phyloP scores from a whole-genome alignment of 73 alveolate genomes.

The Breviolum minutum region DNA sequence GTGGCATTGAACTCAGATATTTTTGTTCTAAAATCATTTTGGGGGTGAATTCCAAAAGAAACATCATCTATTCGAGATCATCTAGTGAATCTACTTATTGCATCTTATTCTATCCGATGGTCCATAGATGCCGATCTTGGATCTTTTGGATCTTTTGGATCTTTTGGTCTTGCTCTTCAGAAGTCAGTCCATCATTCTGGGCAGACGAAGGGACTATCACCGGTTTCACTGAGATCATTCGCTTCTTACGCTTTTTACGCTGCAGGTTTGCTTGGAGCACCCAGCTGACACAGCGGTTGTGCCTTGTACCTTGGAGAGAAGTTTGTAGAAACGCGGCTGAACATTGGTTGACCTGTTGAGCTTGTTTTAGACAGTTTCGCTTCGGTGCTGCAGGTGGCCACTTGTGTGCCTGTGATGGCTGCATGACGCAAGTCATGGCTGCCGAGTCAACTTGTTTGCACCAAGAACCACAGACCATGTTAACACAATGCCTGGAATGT shows the following conservation, averaged over 20 bases:
- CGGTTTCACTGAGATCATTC: too few relatives aligned
- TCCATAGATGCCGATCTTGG: not conserved
- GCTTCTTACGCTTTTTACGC: too few relatives aligned
- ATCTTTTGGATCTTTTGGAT: too few relatives aligned
- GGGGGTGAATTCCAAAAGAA: not conserved
- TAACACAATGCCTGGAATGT: not conserved
- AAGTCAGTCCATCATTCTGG: not conserved
- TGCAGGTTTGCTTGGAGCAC: slow-evolving; percentile 80
- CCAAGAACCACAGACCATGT: not conserved
- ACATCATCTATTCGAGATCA: too few relatives aligned
- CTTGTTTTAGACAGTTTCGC: not conserved
- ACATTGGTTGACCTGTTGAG: too few relatives aligned
- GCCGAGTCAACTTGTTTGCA: not conserved
- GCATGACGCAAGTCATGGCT: slow-evolving; percentile 19
- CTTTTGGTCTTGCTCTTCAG: not conserved
- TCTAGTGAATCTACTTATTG: too few relatives aligned
- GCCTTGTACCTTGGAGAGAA: slow-evolving; percentile 23
- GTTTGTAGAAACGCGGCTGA: too few relatives aligned
- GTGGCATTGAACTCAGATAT: not conserved
- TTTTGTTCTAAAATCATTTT: too few relatives aligned
- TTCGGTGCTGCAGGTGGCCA: slow-evolving; percentile 7
- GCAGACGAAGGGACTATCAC: not conserved
- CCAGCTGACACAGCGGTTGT: slow-evolving; percentile 65
- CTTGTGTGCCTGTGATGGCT: slow-evolving; percentile 34
- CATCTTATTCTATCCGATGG: too few relatives aligned